Evolutionary conservation across 805 yeast genomes (phyloP), one percentile per base, ranked within the genome.

Genomic region (Kuraishia hungarica): DNA sequence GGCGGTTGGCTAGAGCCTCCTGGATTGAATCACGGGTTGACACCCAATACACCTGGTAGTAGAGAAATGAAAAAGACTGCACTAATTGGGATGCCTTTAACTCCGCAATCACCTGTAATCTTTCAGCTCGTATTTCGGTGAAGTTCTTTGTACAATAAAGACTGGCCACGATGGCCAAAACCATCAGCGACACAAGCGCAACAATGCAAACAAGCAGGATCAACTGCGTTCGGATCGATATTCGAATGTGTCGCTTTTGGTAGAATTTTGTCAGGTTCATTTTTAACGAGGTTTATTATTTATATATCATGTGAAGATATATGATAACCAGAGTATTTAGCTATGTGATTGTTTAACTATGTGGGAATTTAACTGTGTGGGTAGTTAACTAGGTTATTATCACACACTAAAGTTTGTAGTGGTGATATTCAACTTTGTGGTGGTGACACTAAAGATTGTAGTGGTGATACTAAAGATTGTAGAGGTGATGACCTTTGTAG

Each of bases 161-260:
- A 52, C 88, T 94, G 10, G 89, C 81, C 23, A 87, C 90, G 21
- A 87, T 73, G 6, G 94, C 91, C 50, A 91, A 70, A 1, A 89
- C 82, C 28, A 86, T 74, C 51, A 91, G 73, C 1, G 96, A 87
- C 54, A 85, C 71, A 46, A 86, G 71, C 11, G 93, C 84, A 47
- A 88, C 86, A 54, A 85, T 70, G 54, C 87, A 74, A 59, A 89
- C 96, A 29, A 89, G 71, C 3, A 81, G 77, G 53, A 87, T 84
- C 53, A 89, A 80, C 72, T 89, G 96, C 23, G 89, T 83, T 62
- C 90, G 72, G 56, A 89, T 82, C 49, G 93, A 87, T 50, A 89
- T 72, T 35, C 43, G 43, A 15, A 35, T 35, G 43, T 35, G 43
- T 15, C 43, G 43, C 11, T 35, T 35, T 17, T 35, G 43, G 11